Evolutionary conservation across 257 asterid species (phyloP).

Genomic region (Haberlea rhodopensis): DNA sequence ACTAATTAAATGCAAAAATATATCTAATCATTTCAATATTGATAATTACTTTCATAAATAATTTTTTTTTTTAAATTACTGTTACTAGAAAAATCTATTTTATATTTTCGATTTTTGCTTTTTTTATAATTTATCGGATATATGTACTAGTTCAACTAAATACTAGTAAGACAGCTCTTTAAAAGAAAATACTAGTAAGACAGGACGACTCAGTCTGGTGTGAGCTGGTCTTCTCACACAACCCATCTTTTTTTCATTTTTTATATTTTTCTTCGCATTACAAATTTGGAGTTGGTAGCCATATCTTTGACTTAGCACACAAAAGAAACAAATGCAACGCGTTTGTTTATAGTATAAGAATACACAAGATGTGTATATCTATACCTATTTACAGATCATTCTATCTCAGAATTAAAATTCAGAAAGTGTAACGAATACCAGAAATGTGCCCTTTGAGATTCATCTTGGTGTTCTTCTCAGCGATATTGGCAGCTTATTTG

Average conservation of each 20-base stretch:
- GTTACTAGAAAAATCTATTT: too few species aligned
- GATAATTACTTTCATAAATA: too few species aligned
- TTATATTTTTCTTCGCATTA: too few species aligned
- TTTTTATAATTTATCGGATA: too few species aligned
- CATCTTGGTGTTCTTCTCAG: conserved; percentile 54
- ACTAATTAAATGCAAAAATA: too few species aligned
- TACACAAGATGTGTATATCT: not conserved
- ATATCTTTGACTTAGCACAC: conserved; percentile 19
- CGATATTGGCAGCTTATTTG: conserved; percentile 45
- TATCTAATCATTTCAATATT: too few species aligned
- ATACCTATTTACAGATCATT: not conserved
- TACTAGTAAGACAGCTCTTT: too few species aligned
- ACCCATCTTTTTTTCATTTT: not conserved
- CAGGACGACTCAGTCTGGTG: not conserved
- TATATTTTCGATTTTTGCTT: too few species aligned
- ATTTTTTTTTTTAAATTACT: too few species aligned
- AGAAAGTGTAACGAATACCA: conserved; percentile 1
- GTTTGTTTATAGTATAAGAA: not conserved
- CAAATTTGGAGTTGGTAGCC: not conserved
- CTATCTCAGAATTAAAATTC: not conserved
- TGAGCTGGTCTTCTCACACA: not conserved
- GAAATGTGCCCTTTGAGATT: conserved; percentile 58
- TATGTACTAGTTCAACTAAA: too few species aligned
- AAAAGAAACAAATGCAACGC: not conserved
- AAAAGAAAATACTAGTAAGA: too few species aligned